A percentile compares a stretch with the other conserved stretches of the same genome.
These are phyloP conservation scores for Trifolium fragiferum DNA, from an alignment of 306 rosid genomes.

Conservation along the genomic window DNA sequence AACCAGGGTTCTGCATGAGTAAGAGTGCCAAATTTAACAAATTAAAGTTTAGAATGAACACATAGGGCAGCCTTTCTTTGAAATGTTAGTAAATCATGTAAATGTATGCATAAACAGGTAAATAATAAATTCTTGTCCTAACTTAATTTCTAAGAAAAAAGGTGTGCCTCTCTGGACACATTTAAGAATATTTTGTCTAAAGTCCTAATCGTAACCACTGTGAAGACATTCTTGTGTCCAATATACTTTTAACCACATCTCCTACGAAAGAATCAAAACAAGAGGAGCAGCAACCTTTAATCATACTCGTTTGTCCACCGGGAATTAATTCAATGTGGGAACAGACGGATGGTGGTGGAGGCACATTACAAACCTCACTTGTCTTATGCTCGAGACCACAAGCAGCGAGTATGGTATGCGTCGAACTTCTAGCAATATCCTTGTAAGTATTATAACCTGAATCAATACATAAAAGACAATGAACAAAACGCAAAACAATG, in stretches of 20 bases:
- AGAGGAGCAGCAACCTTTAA: slow-evolving; percentile 76
- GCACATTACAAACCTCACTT: slow-evolving; percentile 57
- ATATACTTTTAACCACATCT: slow-evolving; percentile 69
- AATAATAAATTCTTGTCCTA: slow-evolving; percentile 50
- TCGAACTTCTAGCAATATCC: slow-evolving; percentile 64
- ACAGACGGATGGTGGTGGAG: slow-evolving; percentile 73
- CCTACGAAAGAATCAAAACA: slow-evolving; percentile 79
- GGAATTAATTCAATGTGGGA: slow-evolving; percentile 66
- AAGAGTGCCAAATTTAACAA: slow-evolving; percentile 36
- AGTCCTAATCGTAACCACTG: slow-evolving; percentile 73
- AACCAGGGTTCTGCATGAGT: background rate
- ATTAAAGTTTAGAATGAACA: slow-evolving; percentile 25
- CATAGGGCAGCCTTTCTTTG: slow-evolving; percentile 16
- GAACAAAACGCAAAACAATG: slow-evolving; percentile 8
- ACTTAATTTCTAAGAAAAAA: slow-evolving; percentile 52
- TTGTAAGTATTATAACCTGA: slow-evolving; percentile 60
- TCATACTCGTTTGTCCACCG: slow-evolving; percentile 62
- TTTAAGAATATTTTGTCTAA: slow-evolving; percentile 47
- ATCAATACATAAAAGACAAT: slow-evolving; percentile 42
- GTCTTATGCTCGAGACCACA: slow-evolving; percentile 72
- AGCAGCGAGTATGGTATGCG: slow-evolving; percentile 71
- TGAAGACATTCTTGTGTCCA: slow-evolving; percentile 56
- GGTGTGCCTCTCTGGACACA: slow-evolving; percentile 35
- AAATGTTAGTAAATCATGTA: slow-evolving; percentile 58
- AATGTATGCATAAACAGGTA: slow-evolving; percentile 61